These are phyloP conservation scores for Chaetomiaceae sp. DNA, from an alignment of 2,329 filamentous ascomycete species.

Conservation along the genomic window DNA sequence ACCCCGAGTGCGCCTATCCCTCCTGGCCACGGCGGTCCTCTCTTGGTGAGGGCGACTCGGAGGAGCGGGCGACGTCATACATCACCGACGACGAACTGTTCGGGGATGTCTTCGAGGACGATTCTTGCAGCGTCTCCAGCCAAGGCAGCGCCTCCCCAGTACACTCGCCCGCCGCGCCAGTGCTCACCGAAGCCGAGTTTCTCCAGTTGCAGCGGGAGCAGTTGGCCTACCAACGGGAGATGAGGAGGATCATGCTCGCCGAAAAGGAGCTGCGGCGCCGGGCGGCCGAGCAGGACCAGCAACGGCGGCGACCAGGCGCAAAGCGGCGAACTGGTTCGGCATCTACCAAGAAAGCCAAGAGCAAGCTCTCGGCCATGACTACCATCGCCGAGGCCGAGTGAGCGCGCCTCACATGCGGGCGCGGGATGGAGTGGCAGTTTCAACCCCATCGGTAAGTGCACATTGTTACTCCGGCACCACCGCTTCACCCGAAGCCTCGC, in stretches of 20 bases:
- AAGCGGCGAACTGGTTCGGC: slow-evolving; percentile 12
- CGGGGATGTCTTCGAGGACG: slow-evolving; percentile 49
- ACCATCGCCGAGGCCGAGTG: slow-evolving; percentile 52
- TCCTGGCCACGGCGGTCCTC: slow-evolving; percentile 55
- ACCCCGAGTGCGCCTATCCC: slow-evolving; percentile 51
- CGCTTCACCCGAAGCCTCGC: slow-evolving; percentile 10
- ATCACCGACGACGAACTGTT: slow-evolving; percentile 63
- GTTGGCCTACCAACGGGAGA: slow-evolving; percentile 49
- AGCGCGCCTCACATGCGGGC: slow-evolving; percentile 17
- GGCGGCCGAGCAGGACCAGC: slow-evolving; percentile 35
- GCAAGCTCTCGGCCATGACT: slow-evolving; percentile 47
- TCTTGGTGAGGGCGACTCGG: slow-evolving; percentile 40
- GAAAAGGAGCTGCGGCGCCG: slow-evolving; percentile 54
- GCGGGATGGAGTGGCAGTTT: not conserved
- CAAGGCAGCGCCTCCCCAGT: slow-evolving; percentile 41
- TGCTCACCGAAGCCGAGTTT: slow-evolving; percentile 45
- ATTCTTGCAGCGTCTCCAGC: slow-evolving; percentile 45
- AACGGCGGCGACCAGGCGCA: slow-evolving; percentile 1
- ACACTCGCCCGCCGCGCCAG: slow-evolving; percentile 28
- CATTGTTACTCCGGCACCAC: not conserved
- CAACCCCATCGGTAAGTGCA: slow-evolving; percentile 24
- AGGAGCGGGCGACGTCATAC: slow-evolving; percentile 50
- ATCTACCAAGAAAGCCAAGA: slow-evolving; percentile 48
- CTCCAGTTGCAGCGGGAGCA: slow-evolving; percentile 49
- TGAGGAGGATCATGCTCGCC: slow-evolving; percentile 44